phyloP scores from a whole-genome alignment of 1,284 basidiomycete genomes.

The Heterobasidion parviporum region DNA sequence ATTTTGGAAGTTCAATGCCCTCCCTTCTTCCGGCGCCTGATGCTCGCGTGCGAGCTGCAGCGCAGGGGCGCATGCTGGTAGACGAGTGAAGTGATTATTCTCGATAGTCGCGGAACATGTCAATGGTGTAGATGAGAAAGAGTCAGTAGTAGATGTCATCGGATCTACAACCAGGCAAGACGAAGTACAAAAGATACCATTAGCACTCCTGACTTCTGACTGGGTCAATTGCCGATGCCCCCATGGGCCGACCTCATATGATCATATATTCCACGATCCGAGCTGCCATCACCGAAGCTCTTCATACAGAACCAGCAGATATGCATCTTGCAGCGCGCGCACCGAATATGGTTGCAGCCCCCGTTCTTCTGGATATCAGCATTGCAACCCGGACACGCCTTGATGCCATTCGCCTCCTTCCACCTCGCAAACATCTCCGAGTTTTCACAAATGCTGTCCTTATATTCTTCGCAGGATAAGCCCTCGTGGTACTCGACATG shows the following conservation, averaged over 20 bases:
- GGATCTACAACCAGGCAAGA: too few relatives aligned
- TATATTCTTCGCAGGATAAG: slow-evolving; percentile 45
- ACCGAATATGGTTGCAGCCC: slow-evolving; percentile 74
- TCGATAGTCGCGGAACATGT: too few relatives aligned
- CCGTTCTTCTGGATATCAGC: slow-evolving; percentile 58
- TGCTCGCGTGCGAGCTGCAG: too few relatives aligned
- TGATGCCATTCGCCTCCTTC: slow-evolving; percentile 51
- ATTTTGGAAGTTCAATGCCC: too few relatives aligned
- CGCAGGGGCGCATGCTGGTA: too few relatives aligned
- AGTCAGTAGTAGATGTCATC: too few relatives aligned
- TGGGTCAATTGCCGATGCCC: neutral
- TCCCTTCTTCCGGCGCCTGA: too few relatives aligned
- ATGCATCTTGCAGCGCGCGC: slow-evolving; percentile 59
- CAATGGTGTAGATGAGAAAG: too few relatives aligned
- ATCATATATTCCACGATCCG: neutral
- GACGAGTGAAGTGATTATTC: too few relatives aligned
- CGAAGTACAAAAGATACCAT: too few relatives aligned
- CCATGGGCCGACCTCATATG: neutral
- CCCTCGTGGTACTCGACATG: slow-evolving; percentile 60
- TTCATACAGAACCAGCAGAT: slow-evolving; percentile 72
- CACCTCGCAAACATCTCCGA: slow-evolving; percentile 49
- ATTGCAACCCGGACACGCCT: slow-evolving; percentile 62
- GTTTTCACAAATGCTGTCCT: slow-evolving; percentile 30
- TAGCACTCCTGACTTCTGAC: too few relatives aligned
- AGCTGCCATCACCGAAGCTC: slow-evolving; percentile 35